phyloP scores from a whole-genome alignment of 2,329 filamentous ascomycete genomes.

The Xylogone sp. region DNA sequence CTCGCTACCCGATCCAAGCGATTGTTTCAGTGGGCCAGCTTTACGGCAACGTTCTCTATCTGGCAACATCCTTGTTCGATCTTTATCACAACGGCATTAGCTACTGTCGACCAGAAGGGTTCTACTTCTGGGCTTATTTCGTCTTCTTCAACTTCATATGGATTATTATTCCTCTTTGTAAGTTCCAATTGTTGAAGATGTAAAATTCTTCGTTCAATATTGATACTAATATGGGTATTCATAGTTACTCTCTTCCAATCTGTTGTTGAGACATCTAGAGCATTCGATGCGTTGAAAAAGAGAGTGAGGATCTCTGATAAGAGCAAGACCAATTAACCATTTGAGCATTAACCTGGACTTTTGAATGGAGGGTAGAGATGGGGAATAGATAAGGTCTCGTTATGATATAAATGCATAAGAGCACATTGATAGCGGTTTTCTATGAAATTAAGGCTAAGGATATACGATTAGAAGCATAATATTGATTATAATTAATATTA shows the following conservation, averaged over 20 bases:
- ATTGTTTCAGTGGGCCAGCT: slow-evolving; percentile 31
- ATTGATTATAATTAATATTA: too few relatives aligned
- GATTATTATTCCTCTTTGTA: slow-evolving; percentile 52
- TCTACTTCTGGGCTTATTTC: slow-evolving; percentile 64
- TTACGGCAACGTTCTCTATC: slow-evolving; percentile 60
- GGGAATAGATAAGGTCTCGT: too few relatives aligned
- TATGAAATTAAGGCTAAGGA: too few relatives aligned
- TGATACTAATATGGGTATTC: neutral
- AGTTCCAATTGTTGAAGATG: slow-evolving; percentile 23
- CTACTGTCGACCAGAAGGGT: slow-evolving; percentile 54
- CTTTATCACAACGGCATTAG: slow-evolving; percentile 40
- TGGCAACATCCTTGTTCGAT: slow-evolving; percentile 53
- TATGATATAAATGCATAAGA: too few relatives aligned
- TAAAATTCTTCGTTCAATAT: neutral
- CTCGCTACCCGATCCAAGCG: slow-evolving; percentile 48
- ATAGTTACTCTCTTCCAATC: slow-evolving; percentile 19
- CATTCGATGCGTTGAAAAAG: slow-evolving; percentile 27
- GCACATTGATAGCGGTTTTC: too few relatives aligned
- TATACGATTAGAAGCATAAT: too few relatives aligned
- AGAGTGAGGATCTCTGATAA: neutral
- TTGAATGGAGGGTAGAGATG: too few relatives aligned
- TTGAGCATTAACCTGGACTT: too few relatives aligned
- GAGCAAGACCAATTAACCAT: too few relatives aligned
- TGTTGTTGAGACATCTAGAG: slow-evolving; percentile 29
- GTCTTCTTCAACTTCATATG: slow-evolving; percentile 59